Conservation (phyloP, 2,329 filamentous ascomycete species). For the Fusarium sp. region DNA sequence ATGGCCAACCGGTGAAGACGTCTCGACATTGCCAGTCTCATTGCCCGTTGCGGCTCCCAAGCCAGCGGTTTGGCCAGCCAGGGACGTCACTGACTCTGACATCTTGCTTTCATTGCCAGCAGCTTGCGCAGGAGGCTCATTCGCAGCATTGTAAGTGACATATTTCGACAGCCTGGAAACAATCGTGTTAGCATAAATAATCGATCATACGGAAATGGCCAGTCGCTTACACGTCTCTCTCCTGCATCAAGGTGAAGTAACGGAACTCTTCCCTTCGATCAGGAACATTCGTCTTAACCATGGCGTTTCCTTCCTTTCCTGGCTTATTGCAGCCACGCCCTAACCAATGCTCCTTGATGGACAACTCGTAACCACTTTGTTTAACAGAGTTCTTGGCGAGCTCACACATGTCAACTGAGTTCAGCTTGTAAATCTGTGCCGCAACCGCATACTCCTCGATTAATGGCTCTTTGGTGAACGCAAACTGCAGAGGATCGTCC, state of each 20-base stretch:
- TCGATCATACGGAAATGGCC: neutral
- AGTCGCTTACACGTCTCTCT: conserved; percentile 79
- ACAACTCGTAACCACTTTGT: conserved; percentile 92
- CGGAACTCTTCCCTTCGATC: conserved; percentile 91
- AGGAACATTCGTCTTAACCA: conserved; percentile 96
- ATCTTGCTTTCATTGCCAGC: conserved; percentile 23
- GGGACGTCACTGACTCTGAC: conserved; percentile 32
- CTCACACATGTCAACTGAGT: conserved; percentile 98
- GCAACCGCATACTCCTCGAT: conserved; percentile 99
- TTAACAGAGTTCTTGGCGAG: conserved; percentile 94
- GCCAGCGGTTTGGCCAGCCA: conserved; percentile 6
- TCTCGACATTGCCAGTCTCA: conserved; percentile 16
- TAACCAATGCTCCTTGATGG: conserved; percentile 91
- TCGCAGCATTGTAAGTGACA: conserved; percentile 49
- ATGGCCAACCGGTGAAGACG: conserved; percentile 20
- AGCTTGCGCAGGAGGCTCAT: conserved; percentile 27
- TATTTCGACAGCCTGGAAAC: conserved; percentile 55
- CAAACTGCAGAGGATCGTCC: conserved; percentile 96
- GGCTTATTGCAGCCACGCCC: conserved; percentile 80
- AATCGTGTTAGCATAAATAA: conserved; percentile 3
- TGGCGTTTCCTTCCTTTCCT: conserved; percentile 86
- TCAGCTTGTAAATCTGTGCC: conserved; percentile 98
- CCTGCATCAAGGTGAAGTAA: conserved; percentile 85
- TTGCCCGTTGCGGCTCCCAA: neutral
- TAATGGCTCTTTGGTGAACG: conserved; percentile 96